Conservation (phyloP, 805 yeast species). For the Diddensiella caesifluorescens region DNA sequence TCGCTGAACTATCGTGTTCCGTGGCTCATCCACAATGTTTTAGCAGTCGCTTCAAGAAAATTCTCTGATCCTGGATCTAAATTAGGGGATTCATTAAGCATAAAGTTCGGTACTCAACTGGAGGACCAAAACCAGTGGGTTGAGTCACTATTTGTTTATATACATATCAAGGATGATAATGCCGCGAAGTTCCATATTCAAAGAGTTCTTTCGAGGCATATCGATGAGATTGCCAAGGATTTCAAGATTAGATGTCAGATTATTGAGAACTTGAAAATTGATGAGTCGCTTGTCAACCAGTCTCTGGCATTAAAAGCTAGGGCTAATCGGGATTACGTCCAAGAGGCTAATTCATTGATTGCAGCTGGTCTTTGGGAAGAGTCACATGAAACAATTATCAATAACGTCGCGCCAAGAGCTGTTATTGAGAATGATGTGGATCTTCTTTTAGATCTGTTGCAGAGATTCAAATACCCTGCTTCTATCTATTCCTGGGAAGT, state of each 20-base stretch:
- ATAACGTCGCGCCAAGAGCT: conserved; percentile 65
- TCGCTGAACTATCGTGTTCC: conserved; percentile 19
- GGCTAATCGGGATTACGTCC: conserved; percentile 45
- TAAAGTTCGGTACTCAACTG: conserved; percentile 48
- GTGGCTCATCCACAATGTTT: conserved; percentile 50
- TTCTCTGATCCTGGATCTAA: conserved; percentile 13
- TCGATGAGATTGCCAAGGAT: conserved; percentile 12
- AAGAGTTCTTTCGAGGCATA: conserved; percentile 24
- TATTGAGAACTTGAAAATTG: conserved; percentile 41
- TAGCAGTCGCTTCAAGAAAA: conserved; percentile 25
- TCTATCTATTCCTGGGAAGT: conserved; percentile 27
- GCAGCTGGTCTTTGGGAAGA: conserved; percentile 54
- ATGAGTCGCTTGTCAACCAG: conserved; percentile 44
- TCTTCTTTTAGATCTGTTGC: conserved; percentile 23
- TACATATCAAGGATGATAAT: conserved; percentile 49
- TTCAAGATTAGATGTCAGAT: conserved; percentile 23
- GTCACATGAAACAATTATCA: conserved; percentile 57
- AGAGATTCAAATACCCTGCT: conserved; percentile 21
- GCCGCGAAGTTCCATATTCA: conserved; percentile 40
- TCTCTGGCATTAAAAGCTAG: conserved; percentile 57
- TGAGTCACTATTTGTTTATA: conserved; percentile 58
- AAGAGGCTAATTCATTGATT: conserved; percentile 57
- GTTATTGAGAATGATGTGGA: conserved; percentile 45
- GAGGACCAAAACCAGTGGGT: conserved; percentile 43
- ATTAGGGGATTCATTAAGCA: conserved; percentile 38